Base-by-base conservation (phyloP, 140 eudicot species). In the Bidens hawaiensis region DNA sequence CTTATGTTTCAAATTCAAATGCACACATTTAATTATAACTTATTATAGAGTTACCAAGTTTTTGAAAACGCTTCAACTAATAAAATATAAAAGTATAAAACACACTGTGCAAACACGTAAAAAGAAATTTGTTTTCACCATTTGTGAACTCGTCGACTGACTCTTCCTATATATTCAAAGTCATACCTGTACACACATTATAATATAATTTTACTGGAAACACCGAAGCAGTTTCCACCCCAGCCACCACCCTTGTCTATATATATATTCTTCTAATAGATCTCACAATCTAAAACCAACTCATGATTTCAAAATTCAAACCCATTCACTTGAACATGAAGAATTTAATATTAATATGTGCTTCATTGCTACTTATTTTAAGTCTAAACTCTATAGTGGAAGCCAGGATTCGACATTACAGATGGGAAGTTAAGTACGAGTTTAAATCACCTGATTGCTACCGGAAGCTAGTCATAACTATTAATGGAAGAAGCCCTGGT, bases 391-490 rank as follows among this genome's bases (percentile, higher is more conserved):
- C 60, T 4, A 65, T 57, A 5, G 79, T 25, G 1, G 95, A 84
- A 56, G 96, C 85, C 9, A 71, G 65, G 41, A 71, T 76, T 56
- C 75, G 93, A n/a, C 80, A 76, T 21, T 79, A 73, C 48, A 70
- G 73, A 82, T 91, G 99, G 99, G 95, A 84, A 47, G 87, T 80
- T 31, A 87, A 77, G 69, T 91, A 91, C 36, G 96, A 91, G 58
- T 74, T 38, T 33, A 82, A 79, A 61, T 84, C 96, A 18, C 96
- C 89, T 0, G 99, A 93, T 70, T 93, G 99, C 36, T 81, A 7
- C 16, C 42, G 51, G 24, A 93, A 85, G 54, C 78, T 85, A 1
- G 83, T 75, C 0, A 83, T 93, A 28, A 72, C 95, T 2, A 79
- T 85, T 12, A 93, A 93, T 3, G 99, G 96, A 17, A 57, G 65